Base-by-base conservation (phyloP, 352 stramenopile species). In the Globisporangium recalcitrans region DNA sequence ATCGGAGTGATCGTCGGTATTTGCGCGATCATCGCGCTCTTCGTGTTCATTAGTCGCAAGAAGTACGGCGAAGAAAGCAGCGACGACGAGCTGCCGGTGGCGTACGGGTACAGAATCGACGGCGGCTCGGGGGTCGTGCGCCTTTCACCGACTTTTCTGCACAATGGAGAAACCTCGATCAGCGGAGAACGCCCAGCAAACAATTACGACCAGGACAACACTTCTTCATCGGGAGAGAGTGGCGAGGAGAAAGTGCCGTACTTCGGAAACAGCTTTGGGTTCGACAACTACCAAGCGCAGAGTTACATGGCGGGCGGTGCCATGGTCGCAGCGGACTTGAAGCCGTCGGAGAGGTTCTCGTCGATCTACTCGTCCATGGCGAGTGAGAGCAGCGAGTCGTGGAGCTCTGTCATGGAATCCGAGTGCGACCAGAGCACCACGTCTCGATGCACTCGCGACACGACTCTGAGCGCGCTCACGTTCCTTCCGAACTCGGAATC, bases 361-460 rank as follows among this genome's bases (percentile, higher is more conserved):
- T 73, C 71, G 21, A 62, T 73, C 14, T 57, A 70, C 29, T 88
- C 81, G 11, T 85, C 77, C 0, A 46, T 83, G n/a, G 70, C 71
- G 27, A 88, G 78, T 64, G 69, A 69, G 2, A 65, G 74, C 22
- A 92, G 82, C 27, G 75, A 81, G 22, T 80, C 77, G 21, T 92
- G 82, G 82, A 92, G 82, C 62, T 92, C 82, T 1, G 82, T 92
- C 24, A 61, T 92, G 46, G 80, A 70, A 34, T 92, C 82, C 4
- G 82, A 92, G 8, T 78, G 65, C 14, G 73, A 88, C 19, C 51
- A 68, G 24, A 66, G 66, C 21, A 64, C 62, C 14, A 58, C 66
- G 11, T 82, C 75, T 38, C 82, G 82, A 16, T 81, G 81, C 64
- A 92, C 82, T 16, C 82, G 82, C 9, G 82, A 92, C 53, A 90